Percentiles rank a stretch among this genome's conserved stretches.
phyloP scores from a whole-genome alignment of 441 rosid genomes.

The Arabidopsis lyrata region DNA sequence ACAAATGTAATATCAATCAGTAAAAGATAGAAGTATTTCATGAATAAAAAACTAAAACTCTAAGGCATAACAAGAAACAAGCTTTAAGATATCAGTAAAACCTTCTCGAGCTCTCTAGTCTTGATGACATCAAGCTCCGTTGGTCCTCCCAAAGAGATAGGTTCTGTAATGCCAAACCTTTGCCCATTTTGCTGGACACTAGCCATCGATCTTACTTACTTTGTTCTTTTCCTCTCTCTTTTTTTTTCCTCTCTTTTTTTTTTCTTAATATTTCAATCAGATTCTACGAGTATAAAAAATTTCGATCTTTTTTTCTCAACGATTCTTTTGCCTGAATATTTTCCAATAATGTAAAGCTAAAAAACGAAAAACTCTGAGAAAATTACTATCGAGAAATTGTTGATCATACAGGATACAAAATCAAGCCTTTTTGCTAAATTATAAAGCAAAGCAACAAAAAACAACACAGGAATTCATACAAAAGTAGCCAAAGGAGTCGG shows the following conservation, averaged over 20 bases:
- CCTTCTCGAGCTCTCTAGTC: constrained; percentile 91
- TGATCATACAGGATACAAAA: constrained; percentile 46
- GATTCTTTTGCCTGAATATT: constrained; percentile 31
- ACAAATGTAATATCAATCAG: constrained; percentile 21
- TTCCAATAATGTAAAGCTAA: constrained; percentile 41
- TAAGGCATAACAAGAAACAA: constrained; percentile 14
- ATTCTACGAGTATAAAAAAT: constrained; percentile 31
- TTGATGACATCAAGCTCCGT: constrained; percentile 78
- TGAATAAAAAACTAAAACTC: neutral
- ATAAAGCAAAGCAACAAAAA: constrained; percentile 21
- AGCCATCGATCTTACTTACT: constrained; percentile 58
- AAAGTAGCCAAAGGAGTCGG: constrained; percentile 36
- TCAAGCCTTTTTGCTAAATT: constrained; percentile 9
- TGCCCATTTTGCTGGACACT: constrained; percentile 68
- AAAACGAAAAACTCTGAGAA: constrained; percentile 38
- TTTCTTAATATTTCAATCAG: constrained; percentile 41
- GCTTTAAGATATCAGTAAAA: constrained; percentile 42
- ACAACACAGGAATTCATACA: constrained; percentile 35
- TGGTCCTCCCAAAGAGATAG: constrained; percentile 96
- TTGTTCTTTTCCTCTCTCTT: neutral
- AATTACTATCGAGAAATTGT: constrained; percentile 44
- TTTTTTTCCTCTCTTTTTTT: constrained; percentile 1
- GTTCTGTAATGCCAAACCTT: constrained; percentile 82
- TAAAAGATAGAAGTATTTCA: constrained; percentile 9
- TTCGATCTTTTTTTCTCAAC: constrained; percentile 12